Base-by-base conservation (phyloP, 1,284 basidiomycete species). In the Schizophyllum amplum region DNA sequence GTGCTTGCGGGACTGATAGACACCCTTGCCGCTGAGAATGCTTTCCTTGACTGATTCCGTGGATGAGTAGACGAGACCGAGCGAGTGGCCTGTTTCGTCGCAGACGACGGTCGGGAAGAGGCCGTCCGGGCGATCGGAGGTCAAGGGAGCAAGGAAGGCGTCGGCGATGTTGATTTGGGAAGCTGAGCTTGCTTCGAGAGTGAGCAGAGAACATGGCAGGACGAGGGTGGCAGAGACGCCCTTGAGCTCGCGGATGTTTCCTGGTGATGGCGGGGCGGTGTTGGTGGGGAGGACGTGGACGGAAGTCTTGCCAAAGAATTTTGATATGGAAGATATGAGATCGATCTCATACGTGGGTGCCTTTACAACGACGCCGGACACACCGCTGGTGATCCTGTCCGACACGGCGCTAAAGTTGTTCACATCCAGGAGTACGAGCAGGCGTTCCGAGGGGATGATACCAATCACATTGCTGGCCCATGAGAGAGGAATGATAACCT, bases 21-120 rank as follows among this genome's bases (percentile, higher is more conserved):
- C 89, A 24, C 96, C 97, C 65, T 87, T 89, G 27, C 94, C 93
- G 1, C 93, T 90, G 52, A 84, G 64, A 67, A 99, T 94, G 62
- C 90, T 91, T 69, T 95, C 90, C 60, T 82, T 83, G 62, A 99
- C 81, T 3, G 93, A 96, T 65, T 90, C 87, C 52, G 72, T 67
- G 13, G 97, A 99, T n/a, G 97, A 99, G 75, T 99, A 99, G 51
- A 98, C 97, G 56, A 99, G 83, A 20, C 97, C 97, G 20, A 99
- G 83, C 1, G 90, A 82, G 59, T 87, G 84, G 13, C 90, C 87
- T 15, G 78, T 78, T 61, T 84, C 77, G 1, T 90, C 87, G 21
- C 86, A 84, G 48, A 99, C 90, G 55, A 98, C 80, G 20, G 97
- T 99, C 0, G 95, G 90, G 72, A 93, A 95, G 49, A 99, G 82